Base-by-base conservation (phyloP, 2,329 filamentous ascomycete genomes). In the Cadophora malorum region DNA sequence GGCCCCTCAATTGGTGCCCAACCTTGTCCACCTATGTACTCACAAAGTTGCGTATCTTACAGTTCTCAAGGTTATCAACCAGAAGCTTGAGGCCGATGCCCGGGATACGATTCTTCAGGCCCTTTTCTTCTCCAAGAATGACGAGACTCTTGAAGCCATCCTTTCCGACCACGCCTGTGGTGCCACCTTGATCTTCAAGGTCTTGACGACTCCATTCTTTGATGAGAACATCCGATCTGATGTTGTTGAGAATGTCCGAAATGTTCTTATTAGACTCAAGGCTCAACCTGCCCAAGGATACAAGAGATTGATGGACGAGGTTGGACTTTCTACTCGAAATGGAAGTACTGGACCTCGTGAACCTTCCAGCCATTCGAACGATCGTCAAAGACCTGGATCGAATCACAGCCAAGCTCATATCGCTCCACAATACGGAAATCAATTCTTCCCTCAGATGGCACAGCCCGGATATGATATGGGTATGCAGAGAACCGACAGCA, bases 31-130 rank as follows among this genome's bases (percentile, higher is more conserved):
- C 78, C 86, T 99, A 7, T 98, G 96, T 84, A 98, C 96, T 0
- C 96, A 99, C 84, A 98, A 98, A 84, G 95, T 99, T 66, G 96
- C 96, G 0, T 98, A 98, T 77, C 85, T 98, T 69, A 99, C 96
- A 0, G 95, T 99, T 0, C 84, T 99, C 67, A 99, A 99, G 83
- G 94, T 98, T 62, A 97, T 99, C 80, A 99, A 99, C 79, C 96
- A 99, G 80, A 94, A 97, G 78, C 92, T 94, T 41, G 96, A 99
- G 81, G 86, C 92, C 0, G 95, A 98, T 70, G 96, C 96, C 3
- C 89, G 96, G 14, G 95, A 99, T 76, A 91, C 88, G 59, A 93
- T 99, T 49, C 84, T 98, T 50, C 91, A 93, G 78, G 94, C 95
- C 1, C 83, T 99, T 41, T 98, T 99, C 85, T 97, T 97, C 80